phyloP scores from a whole-genome alignment of 2,329 filamentous ascomycete genomes.

The Drechslera avenae region DNA sequence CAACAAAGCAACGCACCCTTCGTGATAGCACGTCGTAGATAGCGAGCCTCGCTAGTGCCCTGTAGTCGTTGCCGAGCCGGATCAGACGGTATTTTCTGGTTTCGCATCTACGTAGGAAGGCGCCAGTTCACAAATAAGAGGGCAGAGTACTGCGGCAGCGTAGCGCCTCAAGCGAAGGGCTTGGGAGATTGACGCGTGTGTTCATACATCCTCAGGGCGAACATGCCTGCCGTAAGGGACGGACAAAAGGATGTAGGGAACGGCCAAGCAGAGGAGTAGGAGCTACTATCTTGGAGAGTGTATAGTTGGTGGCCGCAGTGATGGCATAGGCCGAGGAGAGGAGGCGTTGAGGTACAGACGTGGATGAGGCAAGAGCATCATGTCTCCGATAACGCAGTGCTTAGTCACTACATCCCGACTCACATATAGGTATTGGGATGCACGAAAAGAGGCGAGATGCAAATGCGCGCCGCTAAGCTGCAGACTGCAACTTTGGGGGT shows the following conservation, averaged over 20 bases:
- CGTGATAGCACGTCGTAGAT: neutral
- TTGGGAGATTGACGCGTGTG: constrained; percentile 3
- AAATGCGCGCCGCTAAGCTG: neutral
- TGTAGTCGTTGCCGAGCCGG: constrained; percentile 5
- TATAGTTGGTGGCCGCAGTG: neutral
- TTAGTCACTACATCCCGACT: neutral
- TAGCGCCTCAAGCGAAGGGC: constrained; percentile 2
- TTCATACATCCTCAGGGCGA: neutral
- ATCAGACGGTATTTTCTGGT: neutral
- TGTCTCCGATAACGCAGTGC: neutral
- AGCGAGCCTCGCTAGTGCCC: neutral
- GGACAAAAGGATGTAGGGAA: constrained; percentile 6
- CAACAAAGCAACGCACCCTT: neutral
- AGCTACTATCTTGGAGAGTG: neutral
- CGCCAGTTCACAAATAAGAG: neutral
- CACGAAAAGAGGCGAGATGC: neutral
- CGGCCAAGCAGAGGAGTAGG: neutral
- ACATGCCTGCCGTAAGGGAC: constrained; percentile 5
- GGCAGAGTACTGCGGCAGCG: neutral
- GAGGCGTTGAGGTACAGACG: neutral
- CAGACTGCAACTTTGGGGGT: neutral
- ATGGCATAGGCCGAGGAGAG: neutral
- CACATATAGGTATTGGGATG: neutral
- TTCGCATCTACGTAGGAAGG: neutral
- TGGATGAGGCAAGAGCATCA: neutral